Evolutionary conservation across 352 stramenopile genomes (phyloP).

Genomic region (Globisporangium sylvaticum): DNA sequence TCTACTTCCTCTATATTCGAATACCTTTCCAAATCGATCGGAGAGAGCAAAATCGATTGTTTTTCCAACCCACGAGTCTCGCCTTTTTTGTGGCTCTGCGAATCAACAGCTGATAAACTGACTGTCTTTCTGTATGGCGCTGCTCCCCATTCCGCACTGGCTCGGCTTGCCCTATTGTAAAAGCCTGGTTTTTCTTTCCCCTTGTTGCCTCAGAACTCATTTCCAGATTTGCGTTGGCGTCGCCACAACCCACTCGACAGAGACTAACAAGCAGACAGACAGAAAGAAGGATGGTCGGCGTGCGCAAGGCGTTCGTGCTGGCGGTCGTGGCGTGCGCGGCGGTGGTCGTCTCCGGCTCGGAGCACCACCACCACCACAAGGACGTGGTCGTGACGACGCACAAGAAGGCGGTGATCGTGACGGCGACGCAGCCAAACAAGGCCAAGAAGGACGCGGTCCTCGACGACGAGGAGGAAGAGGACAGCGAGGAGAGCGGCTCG

Average conservation of each 20-base stretch:
- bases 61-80: background rate
- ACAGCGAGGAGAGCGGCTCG: background rate
- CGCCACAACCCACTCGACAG: background rate
- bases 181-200: background rate
- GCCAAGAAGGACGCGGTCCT: background rate
- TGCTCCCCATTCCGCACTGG: background rate
- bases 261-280: background rate
- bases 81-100: background rate
- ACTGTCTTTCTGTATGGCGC: background rate
- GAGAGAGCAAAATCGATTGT: background rate
- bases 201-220: background rate
- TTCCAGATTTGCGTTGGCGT: slow-evolving; percentile 5
- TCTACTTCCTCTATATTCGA: background rate
- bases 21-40: background rate
- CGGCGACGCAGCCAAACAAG: slow-evolving; percentile 2
- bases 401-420: slow-evolving; percentile 1
- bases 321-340: slow-evolving; percentile 12
- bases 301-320: slow-evolving; percentile 12
- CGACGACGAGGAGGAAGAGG: background rate
- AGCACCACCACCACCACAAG: slow-evolving; percentile 15
- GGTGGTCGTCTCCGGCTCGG: slow-evolving; percentile 2
- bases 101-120: background rate
- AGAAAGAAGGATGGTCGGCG: slow-evolving; percentile 10
- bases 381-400: slow-evolving; percentile 6
- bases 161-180: background rate